Percentiles rank a stretch among this genome's conserved stretches.
These are phyloP conservation scores for Leishmania turanica DNA, from an alignment of 208 protist species.

Conservation along the genomic window DNA sequence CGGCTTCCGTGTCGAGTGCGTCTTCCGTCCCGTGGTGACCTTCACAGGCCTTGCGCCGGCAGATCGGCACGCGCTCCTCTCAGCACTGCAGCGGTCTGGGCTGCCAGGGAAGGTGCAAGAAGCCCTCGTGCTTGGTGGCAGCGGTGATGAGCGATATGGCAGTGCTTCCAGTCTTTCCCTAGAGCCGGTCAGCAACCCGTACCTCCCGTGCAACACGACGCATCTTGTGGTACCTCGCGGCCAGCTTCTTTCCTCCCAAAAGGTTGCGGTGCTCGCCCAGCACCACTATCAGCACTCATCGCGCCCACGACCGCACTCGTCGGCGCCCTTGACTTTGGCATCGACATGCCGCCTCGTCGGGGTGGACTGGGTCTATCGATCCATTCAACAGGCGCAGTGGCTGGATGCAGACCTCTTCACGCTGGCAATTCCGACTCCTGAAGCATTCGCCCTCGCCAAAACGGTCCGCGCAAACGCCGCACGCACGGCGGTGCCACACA, in stretches of 20 bases:
- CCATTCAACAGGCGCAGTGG: conserved; percentile 46
- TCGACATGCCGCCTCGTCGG: conserved; percentile 50
- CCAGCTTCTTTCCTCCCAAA: conserved; percentile 27
- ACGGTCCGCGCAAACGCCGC: not conserved
- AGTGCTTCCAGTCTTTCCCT: not conserved
- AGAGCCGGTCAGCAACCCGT: not conserved
- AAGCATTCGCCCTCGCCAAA: conserved; percentile 21
- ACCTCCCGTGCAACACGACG: conserved; percentile 40
- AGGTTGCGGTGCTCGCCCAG: conserved; percentile 41
- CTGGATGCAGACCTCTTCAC: conserved; percentile 48
- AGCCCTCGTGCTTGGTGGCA: conserved; percentile 35
- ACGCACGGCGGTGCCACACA: not conserved
- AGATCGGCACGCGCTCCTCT: conserved; percentile 34
- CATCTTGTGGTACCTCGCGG: conserved; percentile 46
- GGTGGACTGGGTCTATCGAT: conserved; percentile 57
- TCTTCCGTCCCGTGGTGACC: conserved; percentile 50
- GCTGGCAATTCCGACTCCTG: conserved; percentile 35
- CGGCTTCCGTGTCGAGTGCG: conserved; percentile 35
- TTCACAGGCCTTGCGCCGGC: conserved; percentile 46
- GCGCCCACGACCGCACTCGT: not conserved
- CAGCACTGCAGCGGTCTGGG: conserved; percentile 25
- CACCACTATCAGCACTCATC: conserved; percentile 11
- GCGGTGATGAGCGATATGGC: not conserved
- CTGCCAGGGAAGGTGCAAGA: conserved; percentile 49
- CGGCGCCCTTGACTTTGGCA: not conserved